These are phyloP conservation scores for Hortiboletus campestris DNA, from an alignment of 768 basidiomycete species.

Conservation along the genomic window DNA sequence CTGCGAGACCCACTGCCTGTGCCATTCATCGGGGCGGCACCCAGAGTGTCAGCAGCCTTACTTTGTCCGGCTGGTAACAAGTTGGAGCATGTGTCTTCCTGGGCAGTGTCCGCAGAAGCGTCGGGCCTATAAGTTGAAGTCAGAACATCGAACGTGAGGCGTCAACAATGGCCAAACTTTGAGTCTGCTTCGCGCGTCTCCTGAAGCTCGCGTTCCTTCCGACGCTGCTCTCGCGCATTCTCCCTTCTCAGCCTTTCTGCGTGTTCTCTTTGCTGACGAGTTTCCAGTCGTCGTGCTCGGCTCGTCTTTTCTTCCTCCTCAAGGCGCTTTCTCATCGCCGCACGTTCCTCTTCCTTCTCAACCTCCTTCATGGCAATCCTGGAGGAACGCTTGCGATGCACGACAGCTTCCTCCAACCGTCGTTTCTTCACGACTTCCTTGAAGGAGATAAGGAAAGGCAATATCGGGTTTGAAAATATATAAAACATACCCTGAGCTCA, in stretches of 20 bases:
- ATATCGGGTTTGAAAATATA: neutral
- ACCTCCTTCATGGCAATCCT: conserved; percentile 80
- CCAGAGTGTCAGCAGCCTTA: neutral
- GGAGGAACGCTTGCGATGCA: conserved; percentile 87
- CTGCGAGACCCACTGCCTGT: conserved; percentile 49
- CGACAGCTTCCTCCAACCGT: conserved; percentile 69
- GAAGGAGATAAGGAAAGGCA: conserved; percentile 5
- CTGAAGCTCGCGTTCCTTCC: conserved; percentile 33
- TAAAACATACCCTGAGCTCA: conserved; percentile 53
- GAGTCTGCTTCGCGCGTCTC: conserved; percentile 10
- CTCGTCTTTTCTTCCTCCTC: conserved; percentile 70
- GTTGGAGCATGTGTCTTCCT: neutral
- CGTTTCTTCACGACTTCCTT: conserved; percentile 65
- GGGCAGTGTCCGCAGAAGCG: neutral
- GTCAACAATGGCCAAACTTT: conserved; percentile 11
- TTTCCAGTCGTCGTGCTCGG: conserved; percentile 58
- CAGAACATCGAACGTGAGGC: conserved; percentile 10
- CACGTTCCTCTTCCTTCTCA: conserved; percentile 71
- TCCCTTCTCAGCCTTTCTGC: conserved; percentile 54
- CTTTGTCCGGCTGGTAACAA: conserved; percentile 3
- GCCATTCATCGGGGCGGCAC: conserved; percentile 20
- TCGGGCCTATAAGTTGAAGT: conserved; percentile 15
- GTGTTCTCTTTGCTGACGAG: conserved; percentile 56
- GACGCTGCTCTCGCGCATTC: conserved; percentile 53
- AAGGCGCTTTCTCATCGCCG: conserved; percentile 54